Percentiles rank a stretch among this genome's conserved stretches.
Conservation (phyloP, 208 protist genomes). For the Trypanosoma cruzi region DNA sequence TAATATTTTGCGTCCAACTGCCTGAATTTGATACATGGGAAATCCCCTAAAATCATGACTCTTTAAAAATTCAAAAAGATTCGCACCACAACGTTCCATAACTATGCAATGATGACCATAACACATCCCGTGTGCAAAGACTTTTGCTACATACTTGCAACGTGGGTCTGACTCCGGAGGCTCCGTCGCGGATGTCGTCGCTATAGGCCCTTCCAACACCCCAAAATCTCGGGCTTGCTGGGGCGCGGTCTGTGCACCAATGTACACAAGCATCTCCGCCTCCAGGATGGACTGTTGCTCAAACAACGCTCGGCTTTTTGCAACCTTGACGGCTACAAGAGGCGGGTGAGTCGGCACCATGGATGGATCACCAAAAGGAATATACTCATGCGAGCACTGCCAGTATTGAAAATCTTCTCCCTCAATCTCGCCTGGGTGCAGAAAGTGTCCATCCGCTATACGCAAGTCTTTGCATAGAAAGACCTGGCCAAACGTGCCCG, state of each 20-base stretch:
- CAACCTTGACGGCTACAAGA: slow-evolving; percentile 86
- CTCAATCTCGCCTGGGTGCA: slow-evolving; percentile 65
- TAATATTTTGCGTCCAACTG: slow-evolving; percentile 91
- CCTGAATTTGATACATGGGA: slow-evolving; percentile 86
- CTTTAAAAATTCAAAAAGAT: slow-evolving; percentile 91
- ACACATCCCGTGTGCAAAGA: slow-evolving; percentile 74
- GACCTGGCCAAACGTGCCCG: slow-evolving; percentile 85
- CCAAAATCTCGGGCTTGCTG: background rate
- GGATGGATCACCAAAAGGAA: slow-evolving; percentile 75
- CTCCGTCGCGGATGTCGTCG: slow-evolving; percentile 1
- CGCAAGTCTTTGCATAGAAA: slow-evolving; percentile 88
- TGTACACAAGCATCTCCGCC: slow-evolving; percentile 87
- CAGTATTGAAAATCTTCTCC: slow-evolving; percentile 86
- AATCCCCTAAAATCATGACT: slow-evolving; percentile 73
- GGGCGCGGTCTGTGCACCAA: slow-evolving; percentile 55
- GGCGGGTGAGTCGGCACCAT: slow-evolving; percentile 52
- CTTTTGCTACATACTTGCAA: slow-evolving; percentile 58
- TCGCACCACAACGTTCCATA: slow-evolving; percentile 91
- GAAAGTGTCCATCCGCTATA: slow-evolving; percentile 64
- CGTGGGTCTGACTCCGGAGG: slow-evolving; percentile 65
- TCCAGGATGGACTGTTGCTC: slow-evolving; percentile 83
- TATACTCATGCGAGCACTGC: slow-evolving; percentile 79
- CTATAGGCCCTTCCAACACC: background rate
- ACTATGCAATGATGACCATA: slow-evolving; percentile 91
- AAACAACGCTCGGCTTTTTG: slow-evolving; percentile 71